These are phyloP conservation scores for Ramaria sp. DNA, from an alignment of 768 basidiomycete genomes.

Conservation along the genomic window DNA sequence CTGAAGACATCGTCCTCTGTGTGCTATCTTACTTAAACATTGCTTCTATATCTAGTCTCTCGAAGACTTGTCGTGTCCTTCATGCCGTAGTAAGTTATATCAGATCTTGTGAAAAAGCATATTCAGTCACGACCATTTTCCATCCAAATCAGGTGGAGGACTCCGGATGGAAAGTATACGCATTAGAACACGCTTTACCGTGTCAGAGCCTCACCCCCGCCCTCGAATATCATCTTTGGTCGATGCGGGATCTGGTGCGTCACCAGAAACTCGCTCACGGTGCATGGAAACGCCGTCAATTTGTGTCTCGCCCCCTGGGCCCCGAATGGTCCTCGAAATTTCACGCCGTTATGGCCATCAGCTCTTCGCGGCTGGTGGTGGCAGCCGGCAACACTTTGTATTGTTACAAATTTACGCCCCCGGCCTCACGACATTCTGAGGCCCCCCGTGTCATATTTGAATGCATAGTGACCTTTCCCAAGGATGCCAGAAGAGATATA, in stretches of 20 bases:
- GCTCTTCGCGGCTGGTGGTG: constrained; percentile 43
- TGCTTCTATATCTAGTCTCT: neutral
- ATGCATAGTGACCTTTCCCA: constrained; percentile 23
- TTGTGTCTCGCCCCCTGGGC: constrained; percentile 2
- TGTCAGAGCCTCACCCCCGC: neutral
- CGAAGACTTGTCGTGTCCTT: neutral
- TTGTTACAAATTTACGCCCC: constrained; percentile 39
- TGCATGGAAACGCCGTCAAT: neutral
- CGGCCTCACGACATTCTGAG: constrained; percentile 12
- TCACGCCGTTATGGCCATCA: constrained; percentile 49
- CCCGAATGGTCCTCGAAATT: constrained; percentile 23
- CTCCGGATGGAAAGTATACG: neutral
- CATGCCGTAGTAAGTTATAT: neutral
- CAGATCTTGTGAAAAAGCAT: too few relatives aligned
- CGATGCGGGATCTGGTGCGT: neutral
- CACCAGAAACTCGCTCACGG: neutral
- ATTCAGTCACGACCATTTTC: too few relatives aligned
- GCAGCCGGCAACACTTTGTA: constrained; percentile 49
- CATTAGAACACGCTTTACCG: neutral
- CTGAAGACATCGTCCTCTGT: neutral
- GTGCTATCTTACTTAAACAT: neutral
- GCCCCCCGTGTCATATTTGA: constrained; percentile 40
- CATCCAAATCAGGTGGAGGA: neutral
- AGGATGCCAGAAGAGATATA: constrained; percentile 33
- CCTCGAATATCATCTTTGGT: neutral